These are phyloP conservation scores for Fusarium illudens DNA, from an alignment of 2,329 filamentous ascomycete species.

Conservation along the genomic window DNA sequence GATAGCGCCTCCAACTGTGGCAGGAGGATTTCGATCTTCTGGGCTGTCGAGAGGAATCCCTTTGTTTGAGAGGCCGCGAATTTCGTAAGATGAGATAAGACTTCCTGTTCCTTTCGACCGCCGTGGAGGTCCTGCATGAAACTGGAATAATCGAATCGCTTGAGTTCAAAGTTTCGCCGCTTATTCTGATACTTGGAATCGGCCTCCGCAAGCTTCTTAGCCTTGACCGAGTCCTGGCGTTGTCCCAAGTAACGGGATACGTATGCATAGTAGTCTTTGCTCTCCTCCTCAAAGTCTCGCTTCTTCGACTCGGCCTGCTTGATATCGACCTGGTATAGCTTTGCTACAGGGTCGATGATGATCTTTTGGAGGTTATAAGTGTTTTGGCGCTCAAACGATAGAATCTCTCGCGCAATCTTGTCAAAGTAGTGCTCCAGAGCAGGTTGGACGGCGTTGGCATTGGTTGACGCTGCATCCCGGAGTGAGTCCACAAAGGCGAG, in stretches of 20 bases:
- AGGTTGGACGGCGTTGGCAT: constrained; percentile 95
- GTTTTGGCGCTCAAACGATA: constrained; percentile 87
- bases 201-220: constrained; percentile 94
- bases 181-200: constrained; percentile 97
- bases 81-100: constrained; percentile 91
- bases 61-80: constrained; percentile 92
- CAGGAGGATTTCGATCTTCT: constrained; percentile 85
- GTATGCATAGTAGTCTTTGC: constrained; percentile 97
- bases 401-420: constrained; percentile 91
- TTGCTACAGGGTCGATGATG: constrained; percentile 92
- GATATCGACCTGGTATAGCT: constrained; percentile 93
- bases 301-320: constrained; percentile 98
- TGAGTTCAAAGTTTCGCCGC: constrained; percentile 92
- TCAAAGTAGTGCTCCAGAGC: constrained; percentile 98
- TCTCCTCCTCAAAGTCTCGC: constrained; percentile 98
- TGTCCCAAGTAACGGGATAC: constrained; percentile 96
- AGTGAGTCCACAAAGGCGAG: constrained; percentile 84
- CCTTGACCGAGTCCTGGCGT: constrained; percentile 92
- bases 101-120: constrained; percentile 97
- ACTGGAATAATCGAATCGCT: constrained; percentile 97
- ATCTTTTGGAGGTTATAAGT: constrained; percentile 85
- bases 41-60: constrained; percentile 81
- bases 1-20: constrained; percentile 91
- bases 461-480: constrained; percentile 86
- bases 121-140: constrained; percentile 99